Evolutionary conservation across 768 basidiomycete genomes (phyloP), one percentile per base, ranked within the genome.

Genomic region (Boletus coccyginus): DNA sequence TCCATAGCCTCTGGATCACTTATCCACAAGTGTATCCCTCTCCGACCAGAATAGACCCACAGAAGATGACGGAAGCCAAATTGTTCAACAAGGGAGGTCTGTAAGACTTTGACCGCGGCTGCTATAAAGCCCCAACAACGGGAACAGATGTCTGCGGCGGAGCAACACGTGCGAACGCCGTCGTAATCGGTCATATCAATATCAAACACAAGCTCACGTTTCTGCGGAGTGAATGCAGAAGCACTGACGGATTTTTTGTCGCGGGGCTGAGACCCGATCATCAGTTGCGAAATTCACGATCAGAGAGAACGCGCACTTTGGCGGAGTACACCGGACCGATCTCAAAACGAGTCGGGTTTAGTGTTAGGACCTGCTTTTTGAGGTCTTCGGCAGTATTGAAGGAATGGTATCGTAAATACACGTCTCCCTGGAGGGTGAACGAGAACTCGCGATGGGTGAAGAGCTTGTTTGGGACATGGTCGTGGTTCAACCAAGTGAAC

Each of bases 151-250:
- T 82, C 86, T 45, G 94, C 92, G 46, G 84, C 90, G 13, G 87
- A 86, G 75, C 97, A 99, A 73, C 97, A 99, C 1, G 94, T 98
- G 46, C 97, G 87, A 65, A 98, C 83, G 44, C 86, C 78, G 70
- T 99, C 96, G 74, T 99, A 99, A 74, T 99, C 97, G 16, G 97
- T 96, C 97, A 99, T 98, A 74, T 99, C 97, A 70, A 99, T 98
- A 84, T 99, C 97, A 70, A 99, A 98, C 1, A 99, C 96, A 42
- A 99, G 87, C 70, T 98, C 97, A 56, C 97, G 88, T 60, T 84
- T 82, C 35, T 83, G 70, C 0, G 97, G 94, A 43, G 80, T 77
- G 62, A 98, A 87, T 1, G 79, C 79, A 3, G 75, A 73, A n/a
- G 86, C 75, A 13, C 84, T 84, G 16, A 92, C 78, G 0, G 90